Base-by-base conservation (phyloP, 176 grass and related monocot genomes). In the Ensete ventricosum region DNA sequence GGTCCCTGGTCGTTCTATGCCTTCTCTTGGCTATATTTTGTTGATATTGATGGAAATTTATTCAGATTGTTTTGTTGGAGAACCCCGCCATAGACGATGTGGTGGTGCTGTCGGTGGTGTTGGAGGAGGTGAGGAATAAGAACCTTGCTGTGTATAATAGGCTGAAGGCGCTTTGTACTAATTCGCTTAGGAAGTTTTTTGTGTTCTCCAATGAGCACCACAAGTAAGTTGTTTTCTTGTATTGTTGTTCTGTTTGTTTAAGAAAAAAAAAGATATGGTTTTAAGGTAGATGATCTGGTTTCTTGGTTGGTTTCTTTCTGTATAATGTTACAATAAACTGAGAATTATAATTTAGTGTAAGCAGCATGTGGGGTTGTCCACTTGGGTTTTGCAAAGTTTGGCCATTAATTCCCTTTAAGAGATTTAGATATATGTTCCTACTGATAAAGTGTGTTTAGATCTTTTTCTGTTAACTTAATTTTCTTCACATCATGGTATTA, bases 111-210 rank as follows among this genome's bases (percentile, higher is more conserved):
- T 91, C 87, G 9, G 84, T 98, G 80, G 94, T 98, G 73, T 78
- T 98, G 67, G 94, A 93, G 2, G 94, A 98, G 59, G 90, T 98
- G 77, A 93, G 82, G 80, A 93, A 98, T 74, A 98, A 98, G 77
- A 98, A 98, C 75, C 81, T 98, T 4, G 16, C 90, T 0, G 90
- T 91, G 72, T 98, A 85, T 77, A 98, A 93, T 50, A 90, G 94
- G 81, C 76, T 98, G 79, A 98, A 93, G 78, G 69, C 90, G 14
- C 82, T 98, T 11, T 98, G 94, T 77, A 89, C 86, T 66, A 91
- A 93, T 73, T 76, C 89, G 12, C 82, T 82, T 21, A 68, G 94
- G 63, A 93, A 85, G 74, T 98, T 88, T 58, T 98, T 93, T 67
- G 90, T 98, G 20, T 98, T 98, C 78, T 86, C 90, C 52, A 98